Percentiles rank a stretch among this genome's conserved stretches.
phyloP scores from a whole-genome alignment of 2,329 filamentous ascomycete genomes.

The Alternaria angustiovoidea region DNA sequence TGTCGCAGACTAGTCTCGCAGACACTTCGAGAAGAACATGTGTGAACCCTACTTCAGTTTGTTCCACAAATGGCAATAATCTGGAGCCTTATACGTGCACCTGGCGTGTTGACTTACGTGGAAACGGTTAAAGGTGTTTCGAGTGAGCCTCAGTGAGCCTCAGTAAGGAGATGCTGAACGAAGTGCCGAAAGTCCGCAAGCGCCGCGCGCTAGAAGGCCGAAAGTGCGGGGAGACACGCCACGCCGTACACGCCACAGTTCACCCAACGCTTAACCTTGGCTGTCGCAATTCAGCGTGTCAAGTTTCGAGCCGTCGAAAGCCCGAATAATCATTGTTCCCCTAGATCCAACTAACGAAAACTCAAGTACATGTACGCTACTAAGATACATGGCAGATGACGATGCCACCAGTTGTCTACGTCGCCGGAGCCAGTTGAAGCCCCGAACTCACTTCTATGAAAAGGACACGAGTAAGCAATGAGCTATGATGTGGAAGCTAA shows the following conservation, averaged over 20 bases:
- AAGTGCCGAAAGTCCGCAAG: background rate
- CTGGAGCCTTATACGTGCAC: slow-evolving; percentile 1
- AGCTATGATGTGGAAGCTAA: background rate
- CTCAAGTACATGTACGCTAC: no score
- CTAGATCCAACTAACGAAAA: no score
- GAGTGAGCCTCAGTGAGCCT: background rate
- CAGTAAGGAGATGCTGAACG: background rate
- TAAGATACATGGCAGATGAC: no score
- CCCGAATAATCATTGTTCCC: no score
- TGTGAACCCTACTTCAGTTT: background rate
- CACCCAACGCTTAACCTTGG: background rate
- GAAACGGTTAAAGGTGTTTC: background rate
- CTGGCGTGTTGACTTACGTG: background rate
- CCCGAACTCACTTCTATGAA: background rate
- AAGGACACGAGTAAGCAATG: background rate
- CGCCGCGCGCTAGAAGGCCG: background rate
- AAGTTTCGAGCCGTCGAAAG: no score
- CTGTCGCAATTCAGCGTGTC: background rate
- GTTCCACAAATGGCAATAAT: background rate
- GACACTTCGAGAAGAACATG: background rate
- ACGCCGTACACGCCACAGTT: background rate
- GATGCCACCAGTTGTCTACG: no score
- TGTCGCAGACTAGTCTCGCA: slow-evolving; percentile 14
- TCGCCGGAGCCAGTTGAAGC: background rate
- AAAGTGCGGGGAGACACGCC: background rate